Evolutionary conservation across 2,329 filamentous ascomycete genomes (phyloP), one percentile per base, ranked within the genome.

Genomic region (Aureobasidium namibiae): DNA sequence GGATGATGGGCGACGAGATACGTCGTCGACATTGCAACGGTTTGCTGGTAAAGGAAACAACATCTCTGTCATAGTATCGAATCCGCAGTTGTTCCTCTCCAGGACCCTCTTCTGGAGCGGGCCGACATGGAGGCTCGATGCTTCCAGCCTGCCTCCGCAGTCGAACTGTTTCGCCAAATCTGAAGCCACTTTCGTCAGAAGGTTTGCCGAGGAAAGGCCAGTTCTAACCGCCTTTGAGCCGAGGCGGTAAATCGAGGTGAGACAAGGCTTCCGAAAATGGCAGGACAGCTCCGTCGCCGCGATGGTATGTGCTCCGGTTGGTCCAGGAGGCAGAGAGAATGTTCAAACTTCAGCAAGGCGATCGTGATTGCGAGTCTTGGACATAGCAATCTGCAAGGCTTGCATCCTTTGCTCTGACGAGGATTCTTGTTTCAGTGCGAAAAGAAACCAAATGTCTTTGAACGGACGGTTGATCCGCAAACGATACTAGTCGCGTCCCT

Each of bases 181-280:
- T 48, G 41, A 48, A 57, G 41, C 41, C 31, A 46, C 38, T 9
- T 45, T 52, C 48, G 48, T 52, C 48, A 52, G 48, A 52, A 52
- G n/a, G 48, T 38, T 48, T 57, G 33, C 54, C 42, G 54, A 46
- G 41, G 33, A 57, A 57, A 33, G 48, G 54, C 54, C 54, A 38
- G 21, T 9, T 38, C 31, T 36, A 57, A 29, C 33, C 54, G 42
- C 33, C 8, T 16, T 56, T 31, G 18, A 39, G 44, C 54, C 54
- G 54, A 57, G 39, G 52, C 52, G 52, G 52, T 56, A 45, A 45
- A 18, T 31, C 26, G 29, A 33, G 39, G 52, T 56, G 52, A 56
- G 52, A 56, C 52, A 45, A 16, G 36, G 50, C 50, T 36, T 33
- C 21, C 39, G 11, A 13, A 21, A 49, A 36, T 23, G 18, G 46